These are phyloP conservation scores for Tubosaeta sp. DNA, from an alignment of 768 basidiomycete species.

Conservation along the genomic window DNA sequence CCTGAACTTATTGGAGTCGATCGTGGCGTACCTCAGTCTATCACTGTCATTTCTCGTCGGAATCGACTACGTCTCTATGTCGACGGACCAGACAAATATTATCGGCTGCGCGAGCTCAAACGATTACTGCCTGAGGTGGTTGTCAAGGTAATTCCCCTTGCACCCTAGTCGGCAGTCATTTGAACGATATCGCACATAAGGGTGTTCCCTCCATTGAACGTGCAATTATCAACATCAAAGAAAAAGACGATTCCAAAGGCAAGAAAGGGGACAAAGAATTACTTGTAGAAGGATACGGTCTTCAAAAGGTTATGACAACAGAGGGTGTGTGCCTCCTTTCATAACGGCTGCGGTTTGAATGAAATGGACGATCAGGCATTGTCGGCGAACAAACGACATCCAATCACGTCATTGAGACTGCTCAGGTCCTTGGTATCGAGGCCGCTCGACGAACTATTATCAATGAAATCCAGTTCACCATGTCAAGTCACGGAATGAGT, in stretches of 20 bases:
- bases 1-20: not conserved
- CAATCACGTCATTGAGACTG: conserved; percentile 96
- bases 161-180: not conserved
- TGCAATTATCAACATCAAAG: conserved; percentile 95
- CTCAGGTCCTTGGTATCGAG: conserved; percentile 95
- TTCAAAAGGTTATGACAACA: conserved; percentile 95
- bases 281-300: conserved; percentile 94
- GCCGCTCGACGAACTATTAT: conserved; percentile 92
- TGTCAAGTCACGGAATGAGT: conserved; percentile 96
- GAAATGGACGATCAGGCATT: conserved; percentile 56
- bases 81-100: conserved; percentile 75
- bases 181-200: conserved; percentile 33
- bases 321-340: conserved; percentile 56
- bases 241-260: conserved; percentile 73
- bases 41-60: conserved; percentile 70
- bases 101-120: conserved; percentile 81
- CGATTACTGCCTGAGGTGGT: conserved; percentile 80
- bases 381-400: conserved; percentile 89
- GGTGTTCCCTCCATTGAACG: conserved; percentile 85
- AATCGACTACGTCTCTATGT: conserved; percentile 77
- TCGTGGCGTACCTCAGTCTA: conserved; percentile 46
- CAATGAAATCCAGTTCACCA: conserved; percentile 96
- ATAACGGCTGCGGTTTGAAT: not conserved
- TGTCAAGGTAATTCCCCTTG: conserved; percentile 62
- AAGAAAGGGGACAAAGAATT: conserved; percentile 88